Evolutionary conservation across 164 flowering plant species (phyloP).

Genomic region (Nelumbo lutea): DNA sequence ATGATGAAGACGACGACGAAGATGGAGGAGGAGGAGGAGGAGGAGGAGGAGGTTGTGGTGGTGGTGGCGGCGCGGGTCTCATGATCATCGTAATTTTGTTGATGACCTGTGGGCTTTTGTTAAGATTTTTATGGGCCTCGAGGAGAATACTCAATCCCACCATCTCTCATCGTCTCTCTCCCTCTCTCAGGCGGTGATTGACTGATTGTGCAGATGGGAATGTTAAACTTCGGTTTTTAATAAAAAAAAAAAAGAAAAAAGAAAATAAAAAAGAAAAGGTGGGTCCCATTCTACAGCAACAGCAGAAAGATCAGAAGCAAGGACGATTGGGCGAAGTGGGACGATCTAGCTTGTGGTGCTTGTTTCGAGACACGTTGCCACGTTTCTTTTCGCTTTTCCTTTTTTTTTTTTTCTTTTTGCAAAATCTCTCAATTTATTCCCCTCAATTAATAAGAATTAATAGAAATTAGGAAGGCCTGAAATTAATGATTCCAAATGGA

Average conservation of each 20-base stretch:
- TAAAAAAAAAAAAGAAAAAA: background rate
- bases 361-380: constrained; percentile 4
- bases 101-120: constrained; percentile 37
- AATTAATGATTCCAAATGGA: too few species aligned
- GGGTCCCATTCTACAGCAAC: background rate
- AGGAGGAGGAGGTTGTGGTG: constrained; percentile 9
- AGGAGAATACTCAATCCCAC: constrained; percentile 65
- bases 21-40: background rate
- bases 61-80: background rate
- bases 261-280: background rate
- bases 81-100: constrained; percentile 34
- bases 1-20: background rate
- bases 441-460: too few species aligned
- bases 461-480: too few species aligned
- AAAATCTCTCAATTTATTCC: too few species aligned
- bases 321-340: background rate
- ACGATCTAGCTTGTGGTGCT: constrained; percentile 11
- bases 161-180: constrained; percentile 33
- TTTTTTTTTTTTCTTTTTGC: too few species aligned
- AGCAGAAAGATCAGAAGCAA: background rate
- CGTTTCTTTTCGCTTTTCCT: background rate
- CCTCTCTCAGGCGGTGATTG: background rate
- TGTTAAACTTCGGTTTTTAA: background rate
- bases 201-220: background rate
- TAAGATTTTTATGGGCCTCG: constrained; percentile 33